Percentiles rank a stretch among this genome's conserved stretches.
Evolutionary conservation across 2,329 filamentous ascomycete genomes (phyloP).

Genomic region (Aspergillus sp.): DNA sequence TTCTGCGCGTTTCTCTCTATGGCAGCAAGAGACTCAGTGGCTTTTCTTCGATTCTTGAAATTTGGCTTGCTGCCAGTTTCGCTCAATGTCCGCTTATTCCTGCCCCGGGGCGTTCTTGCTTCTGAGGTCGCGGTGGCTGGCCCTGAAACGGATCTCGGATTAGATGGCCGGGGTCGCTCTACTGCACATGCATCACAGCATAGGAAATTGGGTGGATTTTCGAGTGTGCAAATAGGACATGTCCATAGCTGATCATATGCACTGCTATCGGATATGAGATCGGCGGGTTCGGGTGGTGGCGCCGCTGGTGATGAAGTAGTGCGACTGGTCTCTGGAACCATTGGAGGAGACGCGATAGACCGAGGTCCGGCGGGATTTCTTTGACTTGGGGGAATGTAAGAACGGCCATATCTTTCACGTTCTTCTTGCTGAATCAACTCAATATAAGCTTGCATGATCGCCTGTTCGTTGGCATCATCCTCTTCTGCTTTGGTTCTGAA

Average conservation of each 20-base stretch:
- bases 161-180: conserved; percentile 42
- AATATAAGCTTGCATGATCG: conserved; percentile 77
- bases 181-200: conserved; percentile 55
- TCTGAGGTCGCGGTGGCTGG: conserved; percentile 3
- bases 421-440: conserved; percentile 81
- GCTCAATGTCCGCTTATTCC: conserved; percentile 17
- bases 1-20: conserved; percentile 38
- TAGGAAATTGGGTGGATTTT: conserved; percentile 54
- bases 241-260: conserved; percentile 46
- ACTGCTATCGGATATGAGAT: conserved; percentile 20
- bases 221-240: conserved; percentile 56
- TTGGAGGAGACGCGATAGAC: conserved; percentile 34
- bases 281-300: conserved; percentile 4
- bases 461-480: conserved; percentile 79
- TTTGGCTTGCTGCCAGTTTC: conserved; percentile 10
- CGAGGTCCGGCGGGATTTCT: conserved; percentile 47
- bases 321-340: conserved; percentile 19
- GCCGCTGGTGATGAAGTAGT: conserved; percentile 11
- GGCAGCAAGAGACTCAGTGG: conserved; percentile 31
- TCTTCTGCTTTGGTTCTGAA: conserved; percentile 80
- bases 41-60: conserved; percentile 24
- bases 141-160: conserved; percentile 8
- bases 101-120: conserved; percentile 6
- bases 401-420: conserved; percentile 51
- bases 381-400: conserved; percentile 48